Base-by-base conservation (phyloP, 2,329 filamentous ascomycete species). In the Phialophora verrucosa region DNA sequence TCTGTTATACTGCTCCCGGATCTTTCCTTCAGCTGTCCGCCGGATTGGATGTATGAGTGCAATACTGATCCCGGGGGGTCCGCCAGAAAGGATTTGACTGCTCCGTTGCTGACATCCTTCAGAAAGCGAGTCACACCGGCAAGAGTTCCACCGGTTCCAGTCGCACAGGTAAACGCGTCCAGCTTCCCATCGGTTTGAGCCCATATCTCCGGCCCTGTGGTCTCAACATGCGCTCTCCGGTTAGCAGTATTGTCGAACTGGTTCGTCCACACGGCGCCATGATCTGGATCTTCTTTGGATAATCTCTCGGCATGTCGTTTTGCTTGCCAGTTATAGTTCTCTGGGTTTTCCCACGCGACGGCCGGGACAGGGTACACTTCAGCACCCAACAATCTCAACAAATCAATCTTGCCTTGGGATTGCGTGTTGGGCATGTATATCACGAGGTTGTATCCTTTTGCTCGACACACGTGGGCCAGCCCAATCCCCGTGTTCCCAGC, bases 401-500 rank as follows among this genome's bases (percentile, higher is more conserved):
- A 85, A 78, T 98, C 95, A 76, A 99, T 91, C 84, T 99, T 99
- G 77, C 93, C 95, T 81, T 97, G 94, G 23, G 93, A 96, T 82
- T 98, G 95, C 57, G 94, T 98, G 84, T 99, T 91, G 74, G 95
- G 95, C 95, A 99, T 98, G 87, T 98, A 99, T 77, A 99, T 99
- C 76, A 98, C 93, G 59, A 97, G 88, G 77, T 90, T 90, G 85
- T 99, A 98, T 49, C 94, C 95, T 74, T 90, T 90, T 44, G 90
- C 91, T 67, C 94, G 88, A 82, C 95, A 98, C 64, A 99, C 95
- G 81, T 98, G 95, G 23, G 95, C 95, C 51, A 99, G 90, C 1
- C 95, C 95, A 78, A 99, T 99, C 71, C 95, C 95, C 32, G 95
- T 99, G 84, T 98, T 99, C 61, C 95, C 95, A 0, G 95, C 95